phyloP scores from a whole-genome alignment of 2,329 filamentous ascomycete genomes.

The Microcera coccophila region DNA sequence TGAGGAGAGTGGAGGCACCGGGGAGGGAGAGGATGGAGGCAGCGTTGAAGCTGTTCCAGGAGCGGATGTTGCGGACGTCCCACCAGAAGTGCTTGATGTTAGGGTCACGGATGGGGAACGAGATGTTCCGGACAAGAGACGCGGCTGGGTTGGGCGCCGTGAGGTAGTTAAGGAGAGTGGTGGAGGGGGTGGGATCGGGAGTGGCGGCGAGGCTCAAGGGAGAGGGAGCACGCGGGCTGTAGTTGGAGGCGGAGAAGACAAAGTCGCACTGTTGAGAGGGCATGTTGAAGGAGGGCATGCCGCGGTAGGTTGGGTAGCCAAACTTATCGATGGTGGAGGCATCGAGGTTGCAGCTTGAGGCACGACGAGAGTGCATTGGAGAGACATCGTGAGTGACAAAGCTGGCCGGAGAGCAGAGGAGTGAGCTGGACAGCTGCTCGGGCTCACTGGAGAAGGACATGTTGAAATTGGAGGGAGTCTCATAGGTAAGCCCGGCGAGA shows the following conservation, averaged over 20 bases:
- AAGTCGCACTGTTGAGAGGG: constrained; percentile 30
- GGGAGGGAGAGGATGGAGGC: constrained; percentile 68
- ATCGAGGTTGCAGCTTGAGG: constrained; percentile 66
- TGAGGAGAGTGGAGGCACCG: constrained; percentile 68
- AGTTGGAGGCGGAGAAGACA: constrained; percentile 39
- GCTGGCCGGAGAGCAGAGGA: constrained; percentile 65
- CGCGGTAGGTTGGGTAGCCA: constrained; percentile 80
- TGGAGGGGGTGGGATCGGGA: constrained; percentile 51
- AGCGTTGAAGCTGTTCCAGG: constrained; percentile 77
- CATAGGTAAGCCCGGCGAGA: constrained; percentile 38
- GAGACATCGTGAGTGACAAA: constrained; percentile 42
- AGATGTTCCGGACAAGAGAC: constrained; percentile 74
- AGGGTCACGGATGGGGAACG: constrained; percentile 62
- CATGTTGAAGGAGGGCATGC: constrained; percentile 52
- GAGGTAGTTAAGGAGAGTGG: constrained; percentile 74
- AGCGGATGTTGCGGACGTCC: constrained; percentile 83
- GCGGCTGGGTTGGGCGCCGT: constrained; percentile 77
- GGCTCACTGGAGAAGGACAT: constrained; percentile 38
- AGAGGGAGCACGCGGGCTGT: constrained; percentile 44
- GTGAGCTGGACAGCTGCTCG: constrained; percentile 36
- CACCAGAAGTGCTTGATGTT: constrained; percentile 88
- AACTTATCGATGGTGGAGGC: constrained; percentile 63
- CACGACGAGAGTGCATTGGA: constrained; percentile 45
- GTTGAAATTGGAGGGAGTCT: constrained; percentile 25
- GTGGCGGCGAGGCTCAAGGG: constrained; percentile 40